Evolutionary conservation across 768 basidiomycete genomes (phyloP).

Genomic region (Favolaschia claudopus): DNA sequence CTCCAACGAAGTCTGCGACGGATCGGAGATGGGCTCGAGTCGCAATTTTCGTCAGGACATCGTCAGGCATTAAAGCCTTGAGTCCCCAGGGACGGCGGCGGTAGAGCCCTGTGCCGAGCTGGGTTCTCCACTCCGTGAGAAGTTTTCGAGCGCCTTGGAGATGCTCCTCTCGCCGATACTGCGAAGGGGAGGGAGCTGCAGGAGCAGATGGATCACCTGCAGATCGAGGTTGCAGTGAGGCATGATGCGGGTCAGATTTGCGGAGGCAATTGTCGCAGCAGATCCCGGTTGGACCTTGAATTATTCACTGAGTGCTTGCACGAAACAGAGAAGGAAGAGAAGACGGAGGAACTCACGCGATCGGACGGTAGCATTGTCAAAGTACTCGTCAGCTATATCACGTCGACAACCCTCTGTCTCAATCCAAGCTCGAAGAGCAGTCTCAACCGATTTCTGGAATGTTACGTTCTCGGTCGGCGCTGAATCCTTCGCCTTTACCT

Average conservation of each 20-base stretch:
- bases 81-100: neutral
- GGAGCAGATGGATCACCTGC: neutral
- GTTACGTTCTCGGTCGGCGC: neutral
- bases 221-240: neutral
- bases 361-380: constrained; percentile 27
- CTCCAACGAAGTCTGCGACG: constrained; percentile 22
- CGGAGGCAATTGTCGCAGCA: constrained; percentile 25
- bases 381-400: constrained; percentile 33
- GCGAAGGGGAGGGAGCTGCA: neutral
- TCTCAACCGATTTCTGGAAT: constrained; percentile 30
- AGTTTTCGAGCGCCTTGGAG: neutral
- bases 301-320: too few relatives aligned
- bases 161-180: neutral
- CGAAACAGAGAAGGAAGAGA: too few relatives aligned
- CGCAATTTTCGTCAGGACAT: constrained; percentile 27
- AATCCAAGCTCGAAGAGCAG: constrained; percentile 32
- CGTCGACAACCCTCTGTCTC: constrained; percentile 31
- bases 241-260: neutral
- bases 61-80: constrained; percentile 20
- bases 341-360: constrained; percentile 12
- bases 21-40: constrained; percentile 18
- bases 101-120: neutral
- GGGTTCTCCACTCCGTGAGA: neutral
- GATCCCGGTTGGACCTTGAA: constrained; percentile 15
- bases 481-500: constrained; percentile 7